Evolutionary conservation across 371 early-diverging fungal species (phyloP).

Genomic region (Rhizopus arrhizus): DNA sequence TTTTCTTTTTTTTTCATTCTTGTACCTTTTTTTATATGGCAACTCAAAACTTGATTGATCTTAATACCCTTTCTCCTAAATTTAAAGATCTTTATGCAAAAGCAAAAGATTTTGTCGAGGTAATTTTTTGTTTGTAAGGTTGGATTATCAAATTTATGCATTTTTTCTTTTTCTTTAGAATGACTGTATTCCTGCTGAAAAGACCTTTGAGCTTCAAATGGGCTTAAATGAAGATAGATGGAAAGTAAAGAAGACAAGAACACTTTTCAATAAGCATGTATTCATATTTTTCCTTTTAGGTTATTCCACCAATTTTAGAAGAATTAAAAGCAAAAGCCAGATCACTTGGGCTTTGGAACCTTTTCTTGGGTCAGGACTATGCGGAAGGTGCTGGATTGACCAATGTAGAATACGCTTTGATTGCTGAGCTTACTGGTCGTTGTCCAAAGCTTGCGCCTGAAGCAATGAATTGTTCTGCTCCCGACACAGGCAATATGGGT

Average conservation of each 20-base stretch:
- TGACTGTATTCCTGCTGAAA: conserved; percentile 95
- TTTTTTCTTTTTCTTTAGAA: conserved; percentile 51
- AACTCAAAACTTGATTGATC: conserved; percentile 46
- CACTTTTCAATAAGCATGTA: neutral
- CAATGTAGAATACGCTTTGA: conserved; percentile 90
- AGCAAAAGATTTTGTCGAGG: conserved; percentile 81
- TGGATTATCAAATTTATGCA: neutral
- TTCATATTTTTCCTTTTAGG: conserved; percentile 32
- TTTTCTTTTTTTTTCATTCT: conserved; percentile 3
- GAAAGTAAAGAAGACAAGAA: conserved; percentile 59
- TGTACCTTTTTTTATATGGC: conserved; percentile 33
- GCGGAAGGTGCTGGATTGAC: conserved; percentile 85
- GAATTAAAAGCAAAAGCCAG: conserved; percentile 86
- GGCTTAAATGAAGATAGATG: conserved; percentile 77
- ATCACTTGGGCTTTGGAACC: conserved; percentile 93
- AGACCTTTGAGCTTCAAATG: conserved; percentile 71
- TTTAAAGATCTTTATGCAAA: conserved; percentile 69
- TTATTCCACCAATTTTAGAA: conserved; percentile 83
- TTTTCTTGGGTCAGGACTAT: conserved; percentile 82
- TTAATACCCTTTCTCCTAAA: conserved; percentile 60
- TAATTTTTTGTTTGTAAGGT: conserved; percentile 26
- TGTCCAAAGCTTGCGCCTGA: conserved; percentile 81
- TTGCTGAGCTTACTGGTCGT: conserved; percentile 90
- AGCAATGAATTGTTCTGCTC: conserved; percentile 91
- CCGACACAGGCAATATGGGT: conserved; percentile 97